A percentile compares a stretch with the other conserved stretches of the same genome.
Evolutionary conservation across 441 rosid genomes (phyloP).

Genomic region (Pelargonium cotyledonis): DNA sequence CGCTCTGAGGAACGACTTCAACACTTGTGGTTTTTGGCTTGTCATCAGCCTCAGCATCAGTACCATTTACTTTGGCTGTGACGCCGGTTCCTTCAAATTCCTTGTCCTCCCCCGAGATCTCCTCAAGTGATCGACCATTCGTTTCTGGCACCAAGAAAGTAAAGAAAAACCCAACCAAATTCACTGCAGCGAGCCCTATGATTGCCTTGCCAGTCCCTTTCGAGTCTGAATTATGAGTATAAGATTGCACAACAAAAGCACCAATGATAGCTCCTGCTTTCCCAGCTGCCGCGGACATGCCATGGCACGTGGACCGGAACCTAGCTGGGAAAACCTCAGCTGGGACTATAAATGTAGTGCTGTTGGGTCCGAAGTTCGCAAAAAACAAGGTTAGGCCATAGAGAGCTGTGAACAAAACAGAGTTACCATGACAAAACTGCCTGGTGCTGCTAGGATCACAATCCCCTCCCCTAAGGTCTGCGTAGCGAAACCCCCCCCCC

Average conservation of each 20-base stretch:
- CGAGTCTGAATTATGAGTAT: slow-evolving; percentile 24
- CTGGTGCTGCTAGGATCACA: not conserved
- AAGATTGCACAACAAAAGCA: slow-evolving; percentile 47
- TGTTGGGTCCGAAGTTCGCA: slow-evolving; percentile 65
- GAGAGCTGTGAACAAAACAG: slow-evolving; percentile 26
- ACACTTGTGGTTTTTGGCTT: not conserved
- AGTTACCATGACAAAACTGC: slow-evolving; percentile 29
- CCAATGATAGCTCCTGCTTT: slow-evolving; percentile 65
- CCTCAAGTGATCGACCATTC: slow-evolving; percentile 56
- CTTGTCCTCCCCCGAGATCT: slow-evolving; percentile 48
- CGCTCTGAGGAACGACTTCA: not conserved
- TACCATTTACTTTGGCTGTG: no score
- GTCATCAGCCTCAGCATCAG: slow-evolving; percentile 7
- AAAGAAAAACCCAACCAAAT: slow-evolving; percentile 40
- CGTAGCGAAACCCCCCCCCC: slow-evolving; percentile 28
- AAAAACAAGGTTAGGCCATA: slow-evolving; percentile 54
- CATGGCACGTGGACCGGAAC: slow-evolving; percentile 62
- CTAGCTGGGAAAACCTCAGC: slow-evolving; percentile 67
- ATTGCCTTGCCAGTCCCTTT: slow-evolving; percentile 32
- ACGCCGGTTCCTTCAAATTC: slow-evolving; percentile 14
- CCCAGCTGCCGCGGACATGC: slow-evolving; percentile 59
- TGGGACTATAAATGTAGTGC: slow-evolving; percentile 60
- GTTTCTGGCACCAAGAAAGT: slow-evolving; percentile 61
- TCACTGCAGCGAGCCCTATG: slow-evolving; percentile 39
- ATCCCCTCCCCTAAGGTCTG: slow-evolving; percentile 22